phyloP scores from a whole-genome alignment of 768 basidiomycete genomes.

The Suillus fuscotomentosus region DNA sequence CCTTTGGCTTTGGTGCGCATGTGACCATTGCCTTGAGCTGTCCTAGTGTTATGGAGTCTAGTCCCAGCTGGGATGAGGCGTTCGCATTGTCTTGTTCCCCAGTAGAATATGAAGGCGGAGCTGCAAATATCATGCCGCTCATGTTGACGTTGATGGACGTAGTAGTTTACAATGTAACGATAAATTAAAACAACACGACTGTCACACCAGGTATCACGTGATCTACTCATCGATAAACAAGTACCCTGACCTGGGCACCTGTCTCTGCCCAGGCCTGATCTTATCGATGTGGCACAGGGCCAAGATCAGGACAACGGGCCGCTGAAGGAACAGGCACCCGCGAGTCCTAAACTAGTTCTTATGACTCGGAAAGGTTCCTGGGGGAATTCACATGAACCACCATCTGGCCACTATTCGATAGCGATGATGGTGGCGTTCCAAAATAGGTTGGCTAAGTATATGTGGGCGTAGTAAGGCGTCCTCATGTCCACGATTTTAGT shows the following conservation, averaged over 20 bases:
- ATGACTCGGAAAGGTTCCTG: too few relatives aligned
- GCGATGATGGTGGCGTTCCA: not conserved
- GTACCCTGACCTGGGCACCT: not conserved
- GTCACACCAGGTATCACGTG: not conserved
- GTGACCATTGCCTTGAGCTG: constrained; percentile 75
- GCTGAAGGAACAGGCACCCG: too few relatives aligned
- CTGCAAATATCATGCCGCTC: constrained; percentile 34
- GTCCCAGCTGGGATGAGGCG: constrained; percentile 39
- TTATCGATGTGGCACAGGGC: not conserved
- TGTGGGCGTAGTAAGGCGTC: not conserved
- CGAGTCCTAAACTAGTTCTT: not conserved
- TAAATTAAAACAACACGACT: not conserved
- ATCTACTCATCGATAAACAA: not conserved
- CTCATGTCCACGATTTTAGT: not conserved
- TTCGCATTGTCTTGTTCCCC: constrained; percentile 31
- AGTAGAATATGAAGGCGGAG: constrained; percentile 22
- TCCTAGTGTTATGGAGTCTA: constrained; percentile 78
- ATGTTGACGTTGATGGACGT: constrained; percentile 9
- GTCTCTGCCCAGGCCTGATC: not conserved
- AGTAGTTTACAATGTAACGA: not conserved
- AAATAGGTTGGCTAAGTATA: not conserved
- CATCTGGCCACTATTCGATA: not conserved
- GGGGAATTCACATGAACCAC: not conserved
- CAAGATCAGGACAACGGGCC: too few relatives aligned
- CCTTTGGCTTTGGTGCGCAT: constrained; percentile 75